Conservation (phyloP, 164 flowering plant species). For the Sextonia rubra region DNA sequence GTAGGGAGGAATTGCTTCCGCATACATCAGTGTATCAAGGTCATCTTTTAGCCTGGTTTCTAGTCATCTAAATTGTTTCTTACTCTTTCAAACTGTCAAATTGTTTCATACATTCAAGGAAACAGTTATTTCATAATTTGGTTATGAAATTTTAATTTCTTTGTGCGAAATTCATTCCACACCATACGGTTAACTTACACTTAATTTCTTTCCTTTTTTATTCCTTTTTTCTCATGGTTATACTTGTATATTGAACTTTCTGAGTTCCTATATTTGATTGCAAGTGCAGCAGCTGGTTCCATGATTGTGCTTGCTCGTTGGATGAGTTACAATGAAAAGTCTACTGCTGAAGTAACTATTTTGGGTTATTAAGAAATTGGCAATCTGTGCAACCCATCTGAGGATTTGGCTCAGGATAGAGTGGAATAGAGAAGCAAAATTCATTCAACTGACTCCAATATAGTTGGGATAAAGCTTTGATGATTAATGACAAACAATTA, state of each 20-base stretch:
- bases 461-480: no score
- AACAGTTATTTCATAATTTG: not conserved
- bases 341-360: no score
- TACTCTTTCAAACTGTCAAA: not conserved
- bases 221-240: not conserved
- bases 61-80: not conserved
- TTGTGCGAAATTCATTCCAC: not conserved
- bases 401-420: no score
- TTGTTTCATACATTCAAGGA: not conserved
- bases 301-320: not conserved
- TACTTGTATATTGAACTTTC: not conserved
- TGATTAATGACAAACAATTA: no score
- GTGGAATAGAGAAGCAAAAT: no score
- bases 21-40: constrained; percentile 98
- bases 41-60: constrained; percentile 18
- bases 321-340: not conserved
- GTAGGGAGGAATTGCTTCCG: constrained; percentile 96
- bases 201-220: not conserved
- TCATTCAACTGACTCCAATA: no score
- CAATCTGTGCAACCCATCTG: no score
- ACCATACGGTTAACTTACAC: not conserved
- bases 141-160: not conserved
- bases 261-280: not conserved
- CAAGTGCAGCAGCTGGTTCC: not conserved
- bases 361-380: no score